Percentiles rank a stretch among this genome's conserved stretches.
Conservation (phyloP, 1,284 basidiomycete genomes). For the Boletus subluridellus region DNA sequence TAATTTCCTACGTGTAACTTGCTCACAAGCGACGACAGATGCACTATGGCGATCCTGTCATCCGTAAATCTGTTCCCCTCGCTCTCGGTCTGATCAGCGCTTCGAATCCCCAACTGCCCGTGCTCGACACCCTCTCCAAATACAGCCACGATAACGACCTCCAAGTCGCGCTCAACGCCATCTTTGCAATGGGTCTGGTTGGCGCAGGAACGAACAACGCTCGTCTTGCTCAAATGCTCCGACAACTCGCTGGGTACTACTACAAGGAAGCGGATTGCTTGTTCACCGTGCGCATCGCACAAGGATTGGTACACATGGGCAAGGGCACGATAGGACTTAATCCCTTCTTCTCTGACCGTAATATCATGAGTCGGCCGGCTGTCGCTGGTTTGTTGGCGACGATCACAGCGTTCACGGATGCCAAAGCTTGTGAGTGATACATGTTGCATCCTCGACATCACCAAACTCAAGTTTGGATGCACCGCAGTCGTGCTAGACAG, state of each 20-base stretch:
- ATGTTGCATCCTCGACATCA: not conserved
- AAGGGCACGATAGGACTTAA: constrained; percentile 98
- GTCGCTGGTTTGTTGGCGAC: constrained; percentile 90
- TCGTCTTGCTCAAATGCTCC: constrained; percentile 93
- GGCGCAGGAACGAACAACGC: constrained; percentile 99
- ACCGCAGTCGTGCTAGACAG: constrained; percentile 83
- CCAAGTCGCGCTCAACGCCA: constrained; percentile 92
- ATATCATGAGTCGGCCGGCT: constrained; percentile 85
- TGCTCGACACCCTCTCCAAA: constrained; percentile 98
- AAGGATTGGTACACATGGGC: constrained; percentile 98
- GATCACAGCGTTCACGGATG: constrained; percentile 89
- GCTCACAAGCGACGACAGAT: constrained; percentile 55
- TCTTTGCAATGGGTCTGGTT: constrained; percentile 98
- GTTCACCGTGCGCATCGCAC: constrained; percentile 95
- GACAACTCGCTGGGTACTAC: constrained; percentile 96
- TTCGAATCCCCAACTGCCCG: constrained; percentile 93
- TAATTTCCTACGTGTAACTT: not conserved
- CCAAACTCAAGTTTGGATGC: not conserved
- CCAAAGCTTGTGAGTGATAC: constrained; percentile 76
- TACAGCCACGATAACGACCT: constrained; percentile 99
- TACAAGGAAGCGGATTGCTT: constrained; percentile 96
- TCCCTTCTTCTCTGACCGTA: constrained; percentile 94
- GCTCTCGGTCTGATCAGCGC: constrained; percentile 93
- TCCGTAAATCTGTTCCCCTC: constrained; percentile 92
- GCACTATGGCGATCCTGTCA: constrained; percentile 96